These are phyloP conservation scores for Albifimbria verrucaria DNA, from an alignment of 2,329 filamentous ascomycete genomes.

Conservation along the genomic window DNA sequence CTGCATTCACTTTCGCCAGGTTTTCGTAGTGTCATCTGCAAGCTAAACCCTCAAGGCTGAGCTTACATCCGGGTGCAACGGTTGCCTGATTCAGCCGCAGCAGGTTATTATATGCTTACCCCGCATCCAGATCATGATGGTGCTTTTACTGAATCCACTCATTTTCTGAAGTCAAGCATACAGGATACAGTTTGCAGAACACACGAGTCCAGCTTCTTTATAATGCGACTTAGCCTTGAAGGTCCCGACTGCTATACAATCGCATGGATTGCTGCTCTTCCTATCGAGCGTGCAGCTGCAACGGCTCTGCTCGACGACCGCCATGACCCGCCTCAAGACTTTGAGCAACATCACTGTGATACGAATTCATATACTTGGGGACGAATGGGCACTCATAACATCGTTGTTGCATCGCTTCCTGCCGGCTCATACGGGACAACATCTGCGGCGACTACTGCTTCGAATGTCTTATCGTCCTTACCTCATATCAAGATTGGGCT, in stretches of 20 bases:
- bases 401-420: too few species aligned
- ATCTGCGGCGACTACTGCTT: too few species aligned
- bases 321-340: too few species aligned
- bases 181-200: neutral
- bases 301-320: too few species aligned
- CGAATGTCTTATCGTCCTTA: too few species aligned
- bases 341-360: slow-evolving; percentile 12
- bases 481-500: too few species aligned
- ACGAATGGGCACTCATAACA: slow-evolving; percentile 18
- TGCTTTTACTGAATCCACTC: neutral
- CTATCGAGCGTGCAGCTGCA: too few species aligned
- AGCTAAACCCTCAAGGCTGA: too few species aligned
- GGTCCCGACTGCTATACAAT: slow-evolving; percentile 7
- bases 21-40: too few species aligned
- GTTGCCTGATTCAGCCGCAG: slow-evolving; percentile 1
- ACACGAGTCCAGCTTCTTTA: neutral
- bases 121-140: neutral
- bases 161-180: neutral
- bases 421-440: too few species aligned
- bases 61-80: neutral
- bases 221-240: neutral
- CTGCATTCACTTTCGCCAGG: too few species aligned
- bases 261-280: too few species aligned
- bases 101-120: neutral
- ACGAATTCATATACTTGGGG: slow-evolving; percentile 22